Base-by-base conservation (phyloP, 2,329 filamentous ascomycete species). In the Gnomoniopsis smithogilvyi region DNA sequence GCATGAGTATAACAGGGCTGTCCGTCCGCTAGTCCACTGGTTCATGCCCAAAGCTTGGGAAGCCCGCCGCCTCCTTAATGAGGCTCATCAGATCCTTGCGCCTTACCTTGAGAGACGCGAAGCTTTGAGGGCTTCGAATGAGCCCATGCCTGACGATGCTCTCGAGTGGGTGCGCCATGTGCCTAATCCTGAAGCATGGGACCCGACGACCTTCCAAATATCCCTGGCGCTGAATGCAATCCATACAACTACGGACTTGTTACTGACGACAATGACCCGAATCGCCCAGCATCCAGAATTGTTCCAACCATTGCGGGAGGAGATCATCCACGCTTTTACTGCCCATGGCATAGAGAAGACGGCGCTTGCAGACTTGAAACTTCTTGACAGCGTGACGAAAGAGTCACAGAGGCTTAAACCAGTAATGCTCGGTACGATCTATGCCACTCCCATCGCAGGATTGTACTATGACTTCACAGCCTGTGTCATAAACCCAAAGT, bases 21-120 rank as follows among this genome's bases (percentile, higher is more conserved):
- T 56, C 8, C 54, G 54, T 8, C 46, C 54, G 15, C 21, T 51
- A 8, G 46, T 56, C 34, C 45, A 56, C 22, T 56, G 54, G 54
- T 51, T 56, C 3, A 17, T 56, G 54, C 54, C 54, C 19, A 67
- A 72, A 26, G 72, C 73, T 15, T 65, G 64, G 33, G 69, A 68
- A n/a, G 47, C 41, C 30, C 46, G 54, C 22, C 11, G 30, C 11
- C 38, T 41, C n/a, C 54, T 50, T 1, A n/a, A 51, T n/a, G 17
- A 36, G 19, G 30, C 46, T 12, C 21, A 33, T 3, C 21, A 14
- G 49, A 48, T 48, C 54, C 19, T 56, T 36, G 26, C 34, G 21
- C 54, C 54, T 12, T 41, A 50, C 6, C 10, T 56, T 6, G 34
- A 49, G 22, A 6, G 49, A 11, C 54, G 54, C 36, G 60, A 14